These are phyloP conservation scores for Asparagopsis taxiformis DNA, from an alignment of 31 red algal genomes.

Conservation along the genomic window DNA sequence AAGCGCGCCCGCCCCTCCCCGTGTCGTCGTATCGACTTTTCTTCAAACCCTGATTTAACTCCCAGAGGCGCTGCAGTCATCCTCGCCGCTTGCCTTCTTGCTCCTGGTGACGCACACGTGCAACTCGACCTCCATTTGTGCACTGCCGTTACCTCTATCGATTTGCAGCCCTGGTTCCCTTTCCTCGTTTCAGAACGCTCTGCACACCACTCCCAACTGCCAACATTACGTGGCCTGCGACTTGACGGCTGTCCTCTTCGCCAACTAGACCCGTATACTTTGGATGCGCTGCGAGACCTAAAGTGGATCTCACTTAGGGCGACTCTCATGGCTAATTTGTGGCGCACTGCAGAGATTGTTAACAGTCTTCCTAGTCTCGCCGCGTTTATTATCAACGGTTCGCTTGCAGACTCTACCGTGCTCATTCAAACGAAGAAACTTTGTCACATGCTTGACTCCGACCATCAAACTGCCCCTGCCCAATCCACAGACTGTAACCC, in stretches of 20 bases:
- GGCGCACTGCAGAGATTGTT: conserved; percentile 42
- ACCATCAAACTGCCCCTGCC: neutral
- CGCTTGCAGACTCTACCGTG: neutral
- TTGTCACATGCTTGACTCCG: conserved; percentile 10
- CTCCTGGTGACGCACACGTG: conserved; percentile 2
- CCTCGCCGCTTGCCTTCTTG: conserved; percentile 30
- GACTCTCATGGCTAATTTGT: conserved; percentile 30
- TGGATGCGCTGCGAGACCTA: conserved; percentile 19
- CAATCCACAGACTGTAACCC: neutral
- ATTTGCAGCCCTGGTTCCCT: conserved; percentile 20
- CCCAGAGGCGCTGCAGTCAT: conserved; percentile 30
- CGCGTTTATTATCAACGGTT: conserved; percentile 27
- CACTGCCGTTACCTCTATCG: conserved; percentile 14
- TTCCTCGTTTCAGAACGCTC: conserved; percentile 19
- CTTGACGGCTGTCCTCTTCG: conserved; percentile 41
- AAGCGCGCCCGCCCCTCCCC: neutral
- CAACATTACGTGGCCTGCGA: conserved; percentile 13
- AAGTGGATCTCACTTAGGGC: conserved; percentile 54
- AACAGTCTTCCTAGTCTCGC: conserved; percentile 20
- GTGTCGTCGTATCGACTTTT: conserved; percentile 40
- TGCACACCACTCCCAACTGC: neutral
- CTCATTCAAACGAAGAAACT: conserved; percentile 9
- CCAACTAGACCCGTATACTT: conserved; percentile 1
- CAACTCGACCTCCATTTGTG: conserved; percentile 35
- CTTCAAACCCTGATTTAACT: conserved; percentile 21